Percentiles rank a stretch among this genome's conserved stretches.
phyloP scores from a whole-genome alignment of 768 basidiomycete genomes.

The Suillus spraguei region DNA sequence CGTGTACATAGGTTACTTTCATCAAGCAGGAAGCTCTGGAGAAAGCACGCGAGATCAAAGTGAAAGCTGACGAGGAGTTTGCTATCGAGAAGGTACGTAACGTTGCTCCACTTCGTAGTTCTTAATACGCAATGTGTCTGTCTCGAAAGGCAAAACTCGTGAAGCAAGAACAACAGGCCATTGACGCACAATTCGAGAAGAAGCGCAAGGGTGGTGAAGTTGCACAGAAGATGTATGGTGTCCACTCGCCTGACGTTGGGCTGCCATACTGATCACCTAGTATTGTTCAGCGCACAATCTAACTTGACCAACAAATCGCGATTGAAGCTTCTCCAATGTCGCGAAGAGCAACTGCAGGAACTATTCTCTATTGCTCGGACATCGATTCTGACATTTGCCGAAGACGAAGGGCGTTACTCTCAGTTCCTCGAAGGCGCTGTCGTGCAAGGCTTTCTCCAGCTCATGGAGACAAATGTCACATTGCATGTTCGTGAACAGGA shows the following conservation, averaged over 20 bases:
- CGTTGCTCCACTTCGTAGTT: not conserved
- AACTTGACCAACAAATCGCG: constrained; percentile 97
- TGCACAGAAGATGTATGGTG: constrained; percentile 90
- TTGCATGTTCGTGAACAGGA: constrained; percentile 74
- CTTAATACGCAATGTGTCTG: not conserved
- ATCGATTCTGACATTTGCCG: constrained; percentile 60
- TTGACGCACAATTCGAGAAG: constrained; percentile 95
- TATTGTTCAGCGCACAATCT: constrained; percentile 75
- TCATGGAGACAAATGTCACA: constrained; percentile 75
- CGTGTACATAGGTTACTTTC: constrained; percentile 76
- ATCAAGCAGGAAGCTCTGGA: constrained; percentile 99
- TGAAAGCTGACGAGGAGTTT: constrained; percentile 99
- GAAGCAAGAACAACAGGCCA: constrained; percentile 92
- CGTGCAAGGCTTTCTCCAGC: constrained; percentile 80
- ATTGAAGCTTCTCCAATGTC: constrained; percentile 82
- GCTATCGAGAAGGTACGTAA: constrained; percentile 89
- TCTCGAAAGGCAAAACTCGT: constrained; percentile 86
- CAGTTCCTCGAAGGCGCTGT: constrained; percentile 85
- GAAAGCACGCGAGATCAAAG: constrained; percentile 95
- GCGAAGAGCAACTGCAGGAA: constrained; percentile 91
- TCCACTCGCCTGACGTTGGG: not conserved
- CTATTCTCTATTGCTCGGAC: constrained; percentile 77
- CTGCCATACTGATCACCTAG: not conserved
- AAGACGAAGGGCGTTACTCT: constrained; percentile 69
- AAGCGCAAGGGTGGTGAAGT: constrained; percentile 93